Base-by-base conservation (phyloP, 129 eudicot species). In the Deinandra increscens region DNA sequence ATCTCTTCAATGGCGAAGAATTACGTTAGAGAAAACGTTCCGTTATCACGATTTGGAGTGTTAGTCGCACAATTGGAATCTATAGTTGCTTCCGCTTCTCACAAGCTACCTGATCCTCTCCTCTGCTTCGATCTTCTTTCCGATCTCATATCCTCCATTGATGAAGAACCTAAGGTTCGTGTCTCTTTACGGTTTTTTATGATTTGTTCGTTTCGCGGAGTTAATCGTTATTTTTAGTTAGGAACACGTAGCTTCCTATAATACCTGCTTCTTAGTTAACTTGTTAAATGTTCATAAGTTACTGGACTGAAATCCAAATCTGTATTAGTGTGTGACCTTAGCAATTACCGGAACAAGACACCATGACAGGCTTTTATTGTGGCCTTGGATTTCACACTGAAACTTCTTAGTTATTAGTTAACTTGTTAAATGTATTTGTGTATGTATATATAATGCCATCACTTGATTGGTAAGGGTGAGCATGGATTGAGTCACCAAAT, bases 91-190 rank as follows among this genome's bases (percentile, higher is more conserved):
- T 86, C 96, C 51, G 89, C 98, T 4, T 68, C 95, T 70, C 96
- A 88, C 72, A 85, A 92, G 76, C 83, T 84, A 12, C 98, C 98
- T 18, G 96, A 92, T 70, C 85, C 95, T 22, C 84, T 92, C 59
- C 81, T 92, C 64, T 92, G 96, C 60, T 92, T 92, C 84, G 98
- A 92, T 84, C 96, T 92, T 49, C 89, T 92, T 22, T 92, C 98
- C 75, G 98, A 92, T 92, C 98, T 92, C 86, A 81, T 86, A 22
- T 84, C 95, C 69, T 86, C 91, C 76, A 83, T 92, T 68, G 84
- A 77, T 8, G 91, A 92, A 31, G 98, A 88, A 65, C 91, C 98
- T 20, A 92, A 92, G 98, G 98, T 88, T 54, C 1, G 37, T 14
- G 45, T 34, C 51, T 69, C 14, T 75, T 38, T 51, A 11, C 34